Evolutionary conservation across 1,139 yeast genomes (phyloP).

Genomic region (Pichia kudriavzevii): DNA sequence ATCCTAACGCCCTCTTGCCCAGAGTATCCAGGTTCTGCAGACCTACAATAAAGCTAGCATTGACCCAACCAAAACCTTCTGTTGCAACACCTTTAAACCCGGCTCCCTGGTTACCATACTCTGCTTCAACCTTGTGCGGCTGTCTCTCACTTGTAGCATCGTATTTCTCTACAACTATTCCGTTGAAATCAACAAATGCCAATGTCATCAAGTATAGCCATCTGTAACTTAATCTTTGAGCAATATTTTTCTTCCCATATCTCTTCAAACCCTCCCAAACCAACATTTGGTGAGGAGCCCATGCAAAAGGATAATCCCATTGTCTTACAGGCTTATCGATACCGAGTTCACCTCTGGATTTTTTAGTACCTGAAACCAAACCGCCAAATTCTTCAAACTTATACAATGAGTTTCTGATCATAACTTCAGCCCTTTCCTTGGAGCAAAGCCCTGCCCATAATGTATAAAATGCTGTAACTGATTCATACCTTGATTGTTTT

Average conservation of each 20-base stretch:
- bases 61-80: constrained; percentile 98
- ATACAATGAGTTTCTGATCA: constrained; percentile 55
- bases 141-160: constrained; percentile 78
- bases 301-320: constrained; percentile 97
- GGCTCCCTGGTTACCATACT: constrained; percentile 94
- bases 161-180: constrained; percentile 93
- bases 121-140: constrained; percentile 92
- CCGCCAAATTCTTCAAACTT: constrained; percentile 87
- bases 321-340: constrained; percentile 77
- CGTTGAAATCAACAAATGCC: constrained; percentile 89
- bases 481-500: constrained; percentile 60
- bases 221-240: constrained; percentile 69
- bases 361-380: constrained; percentile 73
- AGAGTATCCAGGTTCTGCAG: constrained; percentile 59
- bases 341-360: constrained; percentile 67
- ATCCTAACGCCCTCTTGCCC: constrained; percentile 73
- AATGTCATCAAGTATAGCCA: constrained; percentile 89
- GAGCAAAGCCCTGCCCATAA: constrained; percentile 79
- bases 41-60: constrained; percentile 77
- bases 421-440: constrained; percentile 58
- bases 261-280: constrained; percentile 83
- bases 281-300: constrained; percentile 98
- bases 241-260: constrained; percentile 60
- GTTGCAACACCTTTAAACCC: constrained; percentile 91
- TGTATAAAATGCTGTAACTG: constrained; percentile 92